Conservation (phyloP, 1,284 basidiomycete species). For the Puccinia coronata region DNA sequence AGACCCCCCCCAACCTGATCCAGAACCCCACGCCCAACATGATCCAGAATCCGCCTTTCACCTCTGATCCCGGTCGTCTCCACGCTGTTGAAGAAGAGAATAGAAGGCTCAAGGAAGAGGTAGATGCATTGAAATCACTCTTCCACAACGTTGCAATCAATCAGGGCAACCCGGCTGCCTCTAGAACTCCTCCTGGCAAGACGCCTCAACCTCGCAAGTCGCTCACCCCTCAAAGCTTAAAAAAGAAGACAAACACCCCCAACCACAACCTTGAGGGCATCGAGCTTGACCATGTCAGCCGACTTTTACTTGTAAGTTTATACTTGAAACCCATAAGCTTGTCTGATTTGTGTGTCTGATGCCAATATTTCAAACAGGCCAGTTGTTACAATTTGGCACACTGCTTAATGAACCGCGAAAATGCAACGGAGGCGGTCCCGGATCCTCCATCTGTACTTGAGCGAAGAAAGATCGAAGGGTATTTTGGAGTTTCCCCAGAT, state of each 20-base stretch:
- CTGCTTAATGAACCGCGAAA: constrained; percentile 28
- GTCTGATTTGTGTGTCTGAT: not conserved
- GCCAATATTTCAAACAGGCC: not conserved
- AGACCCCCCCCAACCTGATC: constrained; percentile 3
- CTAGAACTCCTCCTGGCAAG: constrained; percentile 4
- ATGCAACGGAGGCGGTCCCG: constrained; percentile 10
- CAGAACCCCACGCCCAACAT: constrained; percentile 14
- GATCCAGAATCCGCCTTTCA: not conserved
- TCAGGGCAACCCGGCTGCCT: not conserved
- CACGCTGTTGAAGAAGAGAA: constrained; percentile 33
- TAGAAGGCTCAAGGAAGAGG: constrained; percentile 20
- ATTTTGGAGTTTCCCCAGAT: not conserved
- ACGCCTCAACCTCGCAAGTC: not conserved
- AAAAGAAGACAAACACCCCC: not conserved
- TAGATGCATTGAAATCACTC: constrained; percentile 17
- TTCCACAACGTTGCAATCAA: constrained; percentile 9
- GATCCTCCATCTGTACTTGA: constrained; percentile 11
- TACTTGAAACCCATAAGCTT: not conserved
- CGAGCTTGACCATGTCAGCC: constrained; percentile 6
- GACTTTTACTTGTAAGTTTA: not conserved
- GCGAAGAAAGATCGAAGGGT: constrained; percentile 17
- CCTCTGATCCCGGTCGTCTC: not conserved
- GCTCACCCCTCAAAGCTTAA: not conserved
- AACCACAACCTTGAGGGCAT: not conserved
- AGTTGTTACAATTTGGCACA: constrained; percentile 30